Evolutionary conservation across 1,284 basidiomycete genomes (phyloP).

Genomic region (Cerrena zonata): DNA sequence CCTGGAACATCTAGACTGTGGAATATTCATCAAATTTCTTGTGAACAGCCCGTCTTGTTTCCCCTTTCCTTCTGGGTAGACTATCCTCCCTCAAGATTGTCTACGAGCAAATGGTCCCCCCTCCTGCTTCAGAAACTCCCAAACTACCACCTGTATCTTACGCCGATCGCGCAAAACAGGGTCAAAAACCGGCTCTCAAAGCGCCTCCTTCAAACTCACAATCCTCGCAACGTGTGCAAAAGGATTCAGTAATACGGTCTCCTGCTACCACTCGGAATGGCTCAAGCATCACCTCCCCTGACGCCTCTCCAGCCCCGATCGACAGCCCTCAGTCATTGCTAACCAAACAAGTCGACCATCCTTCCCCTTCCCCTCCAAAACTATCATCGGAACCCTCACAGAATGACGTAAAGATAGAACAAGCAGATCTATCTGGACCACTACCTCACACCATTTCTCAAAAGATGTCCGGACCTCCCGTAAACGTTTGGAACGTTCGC

Average conservation of each 20-base stretch:
- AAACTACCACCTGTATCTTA: conserved; percentile 45
- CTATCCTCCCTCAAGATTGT: neutral
- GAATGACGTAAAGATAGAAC: neutral
- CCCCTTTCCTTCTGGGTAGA: neutral
- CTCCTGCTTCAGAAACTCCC: conserved; percentile 24
- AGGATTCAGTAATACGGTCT: conserved; percentile 12
- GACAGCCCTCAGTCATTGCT: neutral
- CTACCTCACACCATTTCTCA: neutral
- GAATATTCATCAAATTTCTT: neutral
- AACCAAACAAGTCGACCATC: conserved; percentile 1
- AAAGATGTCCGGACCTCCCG: conserved; percentile 22
- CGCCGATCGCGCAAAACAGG: conserved; percentile 54
- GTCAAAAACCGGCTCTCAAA: conserved; percentile 18
- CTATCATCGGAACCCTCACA: conserved; percentile 1
- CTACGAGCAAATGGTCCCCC: conserved; percentile 31
- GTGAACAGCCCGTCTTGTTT: neutral
- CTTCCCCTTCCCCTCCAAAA: neutral
- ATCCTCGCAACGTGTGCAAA: conserved; percentile 15
- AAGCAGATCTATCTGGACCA: neutral
- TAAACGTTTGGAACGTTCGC: conserved; percentile 47
- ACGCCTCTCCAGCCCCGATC: neutral
- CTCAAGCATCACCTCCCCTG: conserved; percentile 12
- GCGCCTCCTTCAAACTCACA: conserved; percentile 8
- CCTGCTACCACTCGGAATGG: conserved; percentile 8
- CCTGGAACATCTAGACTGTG: neutral